Percentiles rank a stretch among this genome's conserved stretches.
These are phyloP conservation scores for Tritrichomonas musculus DNA, from an alignment of 208 protist species.

Conservation along the genomic window DNA sequence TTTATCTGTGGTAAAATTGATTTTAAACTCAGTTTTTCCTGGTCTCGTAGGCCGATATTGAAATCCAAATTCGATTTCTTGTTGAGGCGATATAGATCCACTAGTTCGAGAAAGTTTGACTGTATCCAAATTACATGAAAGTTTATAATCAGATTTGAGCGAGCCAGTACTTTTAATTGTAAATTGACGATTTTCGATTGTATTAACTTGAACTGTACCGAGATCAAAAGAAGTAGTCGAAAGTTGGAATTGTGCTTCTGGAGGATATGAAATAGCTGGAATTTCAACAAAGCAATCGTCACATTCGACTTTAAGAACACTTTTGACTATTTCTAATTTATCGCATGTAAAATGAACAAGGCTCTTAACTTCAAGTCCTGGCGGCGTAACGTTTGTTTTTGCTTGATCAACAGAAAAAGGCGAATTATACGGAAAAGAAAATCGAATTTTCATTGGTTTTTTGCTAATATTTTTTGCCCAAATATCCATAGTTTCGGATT, in stretches of 20 bases:
- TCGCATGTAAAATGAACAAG: not conserved
- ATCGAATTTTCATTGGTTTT: not conserved
- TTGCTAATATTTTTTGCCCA: not conserved
- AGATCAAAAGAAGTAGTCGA: not conserved
- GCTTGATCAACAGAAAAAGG: not conserved
- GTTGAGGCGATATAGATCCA: not conserved
- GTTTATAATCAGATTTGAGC: not conserved
- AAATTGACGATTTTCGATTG: not conserved
- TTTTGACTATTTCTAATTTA: not conserved
- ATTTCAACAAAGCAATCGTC: not conserved
- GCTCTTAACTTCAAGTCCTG: not conserved
- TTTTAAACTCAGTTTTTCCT: not conserved
- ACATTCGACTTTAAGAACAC: not conserved
- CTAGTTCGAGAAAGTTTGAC: not conserved
- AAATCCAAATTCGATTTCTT: not conserved
- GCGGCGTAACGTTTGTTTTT: not conserved
- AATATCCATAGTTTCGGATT: not conserved
- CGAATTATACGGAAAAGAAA: not conserved
- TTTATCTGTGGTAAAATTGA: not conserved
- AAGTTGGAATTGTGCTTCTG: not conserved
- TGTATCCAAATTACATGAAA: not conserved
- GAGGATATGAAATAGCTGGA: not conserved
- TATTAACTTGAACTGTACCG: not conserved
- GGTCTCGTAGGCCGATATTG: not conserved
- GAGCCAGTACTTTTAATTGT: not conserved